phyloP scores from a whole-genome alignment of 495 filamentous ascomycete genomes.

The Annulohypoxylon bovei region DNA sequence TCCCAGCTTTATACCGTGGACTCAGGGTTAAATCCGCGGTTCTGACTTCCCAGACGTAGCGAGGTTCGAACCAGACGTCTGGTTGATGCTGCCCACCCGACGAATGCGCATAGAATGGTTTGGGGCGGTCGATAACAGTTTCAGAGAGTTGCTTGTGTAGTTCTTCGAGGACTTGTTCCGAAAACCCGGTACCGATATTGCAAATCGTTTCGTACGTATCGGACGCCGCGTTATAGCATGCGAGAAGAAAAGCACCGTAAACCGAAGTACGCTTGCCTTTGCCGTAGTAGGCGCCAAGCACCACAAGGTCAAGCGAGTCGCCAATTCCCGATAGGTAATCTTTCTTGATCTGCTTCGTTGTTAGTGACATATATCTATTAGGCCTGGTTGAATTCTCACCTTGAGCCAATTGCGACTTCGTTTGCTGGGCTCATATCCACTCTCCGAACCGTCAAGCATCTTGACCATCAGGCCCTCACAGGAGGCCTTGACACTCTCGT shows the following conservation, averaged over 20 bases:
- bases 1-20: conserved; percentile 87
- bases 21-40: conserved; percentile 93
- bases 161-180: conserved; percentile 83
- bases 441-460: conserved; percentile 93
- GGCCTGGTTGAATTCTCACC: conserved; percentile 56
- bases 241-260: conserved; percentile 94
- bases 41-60: conserved; percentile 96
- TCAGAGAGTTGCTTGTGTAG: conserved; percentile 76
- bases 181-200: conserved; percentile 98
- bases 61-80: conserved; percentile 97
- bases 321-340: conserved; percentile 94
- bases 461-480: conserved; percentile 99
- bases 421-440: conserved; percentile 93
- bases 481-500: conserved; percentile 91
- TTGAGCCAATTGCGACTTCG: conserved; percentile 98
- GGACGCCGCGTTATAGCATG: conserved; percentile 82
- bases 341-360: conserved; percentile 79
- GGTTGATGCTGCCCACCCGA: conserved; percentile 88
- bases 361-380: conserved; percentile 28
- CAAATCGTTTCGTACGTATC: conserved; percentile 94
- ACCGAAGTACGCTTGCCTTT: conserved; percentile 94
- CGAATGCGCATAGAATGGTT: conserved; percentile 93
- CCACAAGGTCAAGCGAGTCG: conserved; percentile 95
- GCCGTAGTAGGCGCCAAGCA: conserved; percentile 93
- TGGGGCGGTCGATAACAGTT: conserved; percentile 84